A percentile compares a stretch with the other conserved stretches of the same genome.
Conservation (phyloP, 768 basidiomycete genomes). For the Amanita fuliginea region DNA sequence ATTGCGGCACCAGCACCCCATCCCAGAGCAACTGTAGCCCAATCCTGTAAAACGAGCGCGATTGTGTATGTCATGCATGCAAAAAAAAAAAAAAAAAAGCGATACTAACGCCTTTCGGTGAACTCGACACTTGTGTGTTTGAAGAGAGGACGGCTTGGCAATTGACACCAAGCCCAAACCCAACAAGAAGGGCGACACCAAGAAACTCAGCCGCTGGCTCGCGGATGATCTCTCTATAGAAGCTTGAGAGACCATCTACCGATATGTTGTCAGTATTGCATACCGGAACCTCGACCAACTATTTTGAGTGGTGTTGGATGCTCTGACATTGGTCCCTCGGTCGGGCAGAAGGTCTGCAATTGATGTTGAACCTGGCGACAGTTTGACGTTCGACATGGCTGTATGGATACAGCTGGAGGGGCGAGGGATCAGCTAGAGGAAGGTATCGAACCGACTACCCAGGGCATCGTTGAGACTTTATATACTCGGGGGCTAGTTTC, state of each 20-base stretch:
- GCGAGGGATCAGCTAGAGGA: background rate
- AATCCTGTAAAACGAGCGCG: background rate
- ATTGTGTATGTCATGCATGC: background rate
- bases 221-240: slow-evolving; percentile 29
- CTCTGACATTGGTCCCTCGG: background rate
- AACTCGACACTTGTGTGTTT: slow-evolving; percentile 30
- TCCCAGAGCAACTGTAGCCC: slow-evolving; percentile 21
- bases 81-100: background rate
- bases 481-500: too few species aligned
- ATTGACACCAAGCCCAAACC: slow-evolving; percentile 47
- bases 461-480: too few species aligned
- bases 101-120: slow-evolving; percentile 43
- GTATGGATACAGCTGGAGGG: background rate
- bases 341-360: background rate
- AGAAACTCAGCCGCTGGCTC: slow-evolving; percentile 59
- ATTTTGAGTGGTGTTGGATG: slow-evolving; percentile 30
- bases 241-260: background rate
- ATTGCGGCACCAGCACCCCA: slow-evolving; percentile 53
- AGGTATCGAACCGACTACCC: background rate
- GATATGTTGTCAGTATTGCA: slow-evolving; percentile 4
- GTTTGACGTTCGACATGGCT: slow-evolving; percentile 1
- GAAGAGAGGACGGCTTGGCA: slow-evolving; percentile 46
- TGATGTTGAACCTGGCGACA: background rate
- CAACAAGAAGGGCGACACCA: slow-evolving; percentile 44
- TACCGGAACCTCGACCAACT: slow-evolving; percentile 48